phyloP scores from a whole-genome alignment of 495 filamentous ascomycete genomes.

The Neurospora tetrasperma region DNA sequence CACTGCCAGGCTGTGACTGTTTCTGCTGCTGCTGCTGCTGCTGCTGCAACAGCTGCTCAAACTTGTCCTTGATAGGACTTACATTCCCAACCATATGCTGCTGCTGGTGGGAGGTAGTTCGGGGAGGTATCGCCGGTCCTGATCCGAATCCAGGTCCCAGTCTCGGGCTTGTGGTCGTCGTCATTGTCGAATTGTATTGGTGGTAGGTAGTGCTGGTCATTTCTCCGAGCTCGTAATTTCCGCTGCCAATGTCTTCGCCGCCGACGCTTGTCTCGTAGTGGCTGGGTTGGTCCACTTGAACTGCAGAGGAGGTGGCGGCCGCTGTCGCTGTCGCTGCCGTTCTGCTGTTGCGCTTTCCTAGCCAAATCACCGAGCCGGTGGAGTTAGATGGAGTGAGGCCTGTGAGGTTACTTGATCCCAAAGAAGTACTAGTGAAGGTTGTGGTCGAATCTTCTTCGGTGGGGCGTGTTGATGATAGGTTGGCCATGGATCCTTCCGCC shows the following conservation, averaged over 20 bases:
- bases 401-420: not conserved
- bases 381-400: slow-evolving; percentile 2
- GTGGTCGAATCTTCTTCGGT: not conserved
- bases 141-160: not conserved
- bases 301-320: not conserved
- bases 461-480: not conserved
- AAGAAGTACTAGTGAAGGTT: not conserved
- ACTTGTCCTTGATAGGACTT: not conserved
- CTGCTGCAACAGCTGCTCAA: not conserved
- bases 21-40: not conserved
- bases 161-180: not conserved
- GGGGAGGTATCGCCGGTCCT: not conserved
- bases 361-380: slow-evolving; percentile 7
- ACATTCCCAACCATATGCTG: not conserved
- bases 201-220: not conserved
- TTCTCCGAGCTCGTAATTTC: not conserved
- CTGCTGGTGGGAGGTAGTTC: not conserved
- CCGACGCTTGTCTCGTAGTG: not conserved
- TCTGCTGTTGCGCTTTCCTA: slow-evolving; percentile 1
- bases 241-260: not conserved
- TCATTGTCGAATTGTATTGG: not conserved
- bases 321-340: not conserved
- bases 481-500: not conserved
- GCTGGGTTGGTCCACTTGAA: not conserved
- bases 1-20: not conserved